Base-by-base conservation (phyloP, 2,329 filamentous ascomycete genomes). In the Epichloe festucae region DNA sequence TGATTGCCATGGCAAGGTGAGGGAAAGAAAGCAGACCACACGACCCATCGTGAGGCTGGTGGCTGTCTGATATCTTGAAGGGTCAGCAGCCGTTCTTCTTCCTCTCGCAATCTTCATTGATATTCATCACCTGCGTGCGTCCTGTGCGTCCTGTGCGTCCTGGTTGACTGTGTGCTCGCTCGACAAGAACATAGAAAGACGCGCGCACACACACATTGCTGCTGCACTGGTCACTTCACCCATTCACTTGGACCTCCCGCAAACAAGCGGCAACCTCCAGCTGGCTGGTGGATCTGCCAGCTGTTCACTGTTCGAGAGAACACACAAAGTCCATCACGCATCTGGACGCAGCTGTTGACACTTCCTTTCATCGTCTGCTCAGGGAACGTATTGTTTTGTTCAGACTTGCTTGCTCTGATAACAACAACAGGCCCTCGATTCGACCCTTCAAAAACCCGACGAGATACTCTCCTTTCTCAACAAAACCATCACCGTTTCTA, bases 251-350 rank as follows among this genome's bases (percentile, higher is more conserved):
- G 38, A 6, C 38, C 11, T 44, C 27, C n/a, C 6, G 36, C 49
- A 47, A 31, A 51, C 27, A 31, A 31, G 35, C 36, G 38, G 44
- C 36, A 21, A 7, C 49, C 23, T 36, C 44, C 52, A 50, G 48
- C 52, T 53, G 52, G 43, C 44, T 31, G 48, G 52, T 48, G 43
- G 19, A 53, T 50, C 48, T 48, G 52, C n/a, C 52, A 53, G 35
- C 48, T 50, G 48, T 47, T 42, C 43, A 42, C 48, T 50, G 48
- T 47, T 42, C 43, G 27, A 21, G 11, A 27, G 8, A 17, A 36
- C 36, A 36, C 48, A 48, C 48, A 48, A 23, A 36, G 17, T 23
- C 48, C 17, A 1, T 17, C 40, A 31, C 27, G 7, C 48, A 43
- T 15, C 41, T 49, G 48, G 8, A 11, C 17, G 12, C 49, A 39